Evolutionary conservation across 345 rosid genomes (phyloP).

Genomic region (Melaleuca alternifolia): DNA sequence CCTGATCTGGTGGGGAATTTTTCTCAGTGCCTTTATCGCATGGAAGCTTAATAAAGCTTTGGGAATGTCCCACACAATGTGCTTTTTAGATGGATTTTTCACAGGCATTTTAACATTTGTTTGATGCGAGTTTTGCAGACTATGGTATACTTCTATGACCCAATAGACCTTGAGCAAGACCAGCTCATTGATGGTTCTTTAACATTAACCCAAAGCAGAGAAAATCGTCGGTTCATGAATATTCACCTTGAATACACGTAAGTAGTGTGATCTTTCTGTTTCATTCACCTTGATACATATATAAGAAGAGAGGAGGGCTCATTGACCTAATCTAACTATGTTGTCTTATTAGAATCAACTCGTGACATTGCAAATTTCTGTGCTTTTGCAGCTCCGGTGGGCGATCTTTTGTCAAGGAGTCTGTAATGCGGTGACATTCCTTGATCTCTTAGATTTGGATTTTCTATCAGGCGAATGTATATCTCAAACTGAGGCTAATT

Average conservation of each 20-base stretch:
- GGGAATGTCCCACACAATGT: not conserved
- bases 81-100: not conserved
- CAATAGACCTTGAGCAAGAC: slow-evolving; percentile 84
- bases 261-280: slow-evolving; percentile 10
- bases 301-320: not conserved
- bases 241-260: slow-evolving; percentile 84
- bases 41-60: not conserved
- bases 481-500: not conserved
- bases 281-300: not conserved
- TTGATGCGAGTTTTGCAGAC: slow-evolving; percentile 44
- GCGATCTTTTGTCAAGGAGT: slow-evolving; percentile 78
- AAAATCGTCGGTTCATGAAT: slow-evolving; percentile 89
- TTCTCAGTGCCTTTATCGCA: not conserved
- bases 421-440: slow-evolving; percentile 52
- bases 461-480: not conserved
- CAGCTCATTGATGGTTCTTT: slow-evolving; percentile 78
- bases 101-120: not conserved
- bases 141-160: slow-evolving; percentile 86
- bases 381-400: slow-evolving; percentile 68
- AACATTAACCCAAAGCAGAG: slow-evolving; percentile 79
- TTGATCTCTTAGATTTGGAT: not conserved
- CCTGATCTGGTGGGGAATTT: not conserved
- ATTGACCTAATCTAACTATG: not conserved
- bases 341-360: not conserved
- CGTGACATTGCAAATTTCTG: not conserved